These are phyloP conservation scores for Alternaria solani DNA, from an alignment of 2,329 filamentous ascomycete species.

Conservation along the genomic window DNA sequence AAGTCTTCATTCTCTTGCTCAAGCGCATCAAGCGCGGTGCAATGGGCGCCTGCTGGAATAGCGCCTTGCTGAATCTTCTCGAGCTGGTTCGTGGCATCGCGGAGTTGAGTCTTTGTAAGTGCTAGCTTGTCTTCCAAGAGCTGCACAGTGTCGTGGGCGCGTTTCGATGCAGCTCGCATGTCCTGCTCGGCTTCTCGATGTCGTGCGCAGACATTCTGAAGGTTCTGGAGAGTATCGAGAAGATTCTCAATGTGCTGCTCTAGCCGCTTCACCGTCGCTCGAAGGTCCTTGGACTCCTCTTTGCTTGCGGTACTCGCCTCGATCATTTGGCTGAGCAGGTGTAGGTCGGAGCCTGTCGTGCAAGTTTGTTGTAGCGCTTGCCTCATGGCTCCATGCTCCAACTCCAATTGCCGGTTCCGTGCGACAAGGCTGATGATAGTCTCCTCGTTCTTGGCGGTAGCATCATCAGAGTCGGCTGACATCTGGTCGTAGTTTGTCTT, in stretches of 20 bases:
- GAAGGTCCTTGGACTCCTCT: neutral
- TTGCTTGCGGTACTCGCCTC: neutral
- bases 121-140: neutral
- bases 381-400: neutral
- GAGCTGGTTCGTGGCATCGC: neutral
- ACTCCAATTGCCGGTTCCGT: neutral
- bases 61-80: neutral
- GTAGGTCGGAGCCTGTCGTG: neutral
- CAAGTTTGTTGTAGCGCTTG: neutral
- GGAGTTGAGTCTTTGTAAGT: neutral
- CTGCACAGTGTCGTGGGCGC: neutral
- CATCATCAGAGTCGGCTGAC: neutral
- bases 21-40: neutral
- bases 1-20: neutral
- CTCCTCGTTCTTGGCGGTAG: neutral
- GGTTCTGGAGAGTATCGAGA: neutral
- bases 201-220: neutral
- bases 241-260: neutral
- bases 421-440: neutral
- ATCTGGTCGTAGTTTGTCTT: neutral
- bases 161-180: neutral
- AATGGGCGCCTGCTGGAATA: neutral
- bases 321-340: neutral
- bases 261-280: neutral
- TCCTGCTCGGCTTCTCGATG: neutral